Base-by-base conservation (phyloP, 1,284 basidiomycete species). In the Cerrena zonata region DNA sequence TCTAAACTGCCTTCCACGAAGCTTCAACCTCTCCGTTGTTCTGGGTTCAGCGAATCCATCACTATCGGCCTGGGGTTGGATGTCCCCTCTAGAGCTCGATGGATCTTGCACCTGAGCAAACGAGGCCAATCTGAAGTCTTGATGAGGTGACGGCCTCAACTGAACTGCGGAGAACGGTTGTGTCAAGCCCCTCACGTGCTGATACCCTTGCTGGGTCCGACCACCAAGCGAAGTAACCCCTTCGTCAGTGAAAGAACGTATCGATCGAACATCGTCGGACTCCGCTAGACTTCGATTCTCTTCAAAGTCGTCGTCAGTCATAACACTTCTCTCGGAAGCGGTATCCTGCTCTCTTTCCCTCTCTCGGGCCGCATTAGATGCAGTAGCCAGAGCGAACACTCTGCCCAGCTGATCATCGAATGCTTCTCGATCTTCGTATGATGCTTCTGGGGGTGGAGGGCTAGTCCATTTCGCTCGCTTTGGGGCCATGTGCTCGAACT, bases 401-500 rank as follows among this genome's bases (percentile, higher is more conserved):
- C 77, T 73, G 19, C 78, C 86, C 11, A 89, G 72, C 48, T 80
- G 73, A 54, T 74, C 77, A 61, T 87, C 82, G 58, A 85, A 90
- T 25, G 80, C 69, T 2, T 74, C 74, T 45, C 78, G 84, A 58
- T 79, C 84, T n/a, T 76, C 75, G 13, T 77, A 72, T 0, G 87
- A 73, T 1, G 87, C 88, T 58, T 85, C 84, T 1, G 82, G 78
- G 3, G 87, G 85, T n/a, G 87, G 87, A 7, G 87, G 86, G 57
- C 85, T 89, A 0, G 86, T 90, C 86, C 86, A 89, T 64, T 85
- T 84, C 25, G 76, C 70, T 27, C 86, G 78, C 61, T 76, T 83
- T 1, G 87, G 84, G 13, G 84, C 86, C 88, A 89, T 89, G 57
- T 89, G 85, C 52, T 84, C 82, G 36, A 63, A 61, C 46, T 64